Conservation (phyloP, 495 filamentous ascomycete genomes). For the Haplographium delicatum region DNA sequence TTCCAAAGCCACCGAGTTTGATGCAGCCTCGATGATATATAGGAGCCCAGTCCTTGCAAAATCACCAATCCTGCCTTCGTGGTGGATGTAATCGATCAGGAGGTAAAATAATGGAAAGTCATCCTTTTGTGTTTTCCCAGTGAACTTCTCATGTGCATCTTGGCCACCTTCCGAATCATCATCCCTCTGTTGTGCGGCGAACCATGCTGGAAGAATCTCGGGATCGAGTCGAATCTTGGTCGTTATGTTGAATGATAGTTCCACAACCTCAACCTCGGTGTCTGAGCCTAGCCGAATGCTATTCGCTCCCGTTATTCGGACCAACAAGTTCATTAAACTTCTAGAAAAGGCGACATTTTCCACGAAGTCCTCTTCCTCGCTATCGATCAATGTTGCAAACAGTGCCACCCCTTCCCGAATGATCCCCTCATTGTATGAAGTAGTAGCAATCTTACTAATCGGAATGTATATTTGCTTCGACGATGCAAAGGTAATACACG, state of each 20-base stretch:
- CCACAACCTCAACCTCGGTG: slow-evolving; percentile 78
- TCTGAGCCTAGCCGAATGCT: slow-evolving; percentile 58
- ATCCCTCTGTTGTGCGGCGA: slow-evolving; percentile 45
- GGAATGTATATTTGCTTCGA: slow-evolving; percentile 81
- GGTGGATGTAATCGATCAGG: slow-evolving; percentile 91
- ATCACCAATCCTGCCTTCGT: slow-evolving; percentile 86
- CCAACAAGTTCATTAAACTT: slow-evolving; percentile 75
- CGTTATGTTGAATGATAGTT: slow-evolving; percentile 87
- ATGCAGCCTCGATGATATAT: slow-evolving; percentile 92
- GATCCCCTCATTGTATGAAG: slow-evolving; percentile 71
- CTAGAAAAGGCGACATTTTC: slow-evolving; percentile 78
- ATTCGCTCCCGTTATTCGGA: slow-evolving; percentile 56
- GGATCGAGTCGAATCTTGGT: slow-evolving; percentile 91
- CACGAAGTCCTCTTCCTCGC: slow-evolving; percentile 90
- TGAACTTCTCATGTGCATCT: slow-evolving; percentile 58
- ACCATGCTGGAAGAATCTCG: slow-evolving; percentile 82
- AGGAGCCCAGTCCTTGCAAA: slow-evolving; percentile 95
- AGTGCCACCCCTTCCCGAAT: slow-evolving; percentile 76
- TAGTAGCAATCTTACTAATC: slow-evolving; percentile 77
- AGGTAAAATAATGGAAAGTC: slow-evolving; percentile 96
- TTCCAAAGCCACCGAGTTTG: slow-evolving; percentile 73
- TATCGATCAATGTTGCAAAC: slow-evolving; percentile 87
- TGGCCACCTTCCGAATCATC: slow-evolving; percentile 29
- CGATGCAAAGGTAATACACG: slow-evolving; percentile 79
- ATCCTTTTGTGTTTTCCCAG: slow-evolving; percentile 79